Conservation (phyloP, 2,329 filamentous ascomycete species). For the Microsporum canis region DNA sequence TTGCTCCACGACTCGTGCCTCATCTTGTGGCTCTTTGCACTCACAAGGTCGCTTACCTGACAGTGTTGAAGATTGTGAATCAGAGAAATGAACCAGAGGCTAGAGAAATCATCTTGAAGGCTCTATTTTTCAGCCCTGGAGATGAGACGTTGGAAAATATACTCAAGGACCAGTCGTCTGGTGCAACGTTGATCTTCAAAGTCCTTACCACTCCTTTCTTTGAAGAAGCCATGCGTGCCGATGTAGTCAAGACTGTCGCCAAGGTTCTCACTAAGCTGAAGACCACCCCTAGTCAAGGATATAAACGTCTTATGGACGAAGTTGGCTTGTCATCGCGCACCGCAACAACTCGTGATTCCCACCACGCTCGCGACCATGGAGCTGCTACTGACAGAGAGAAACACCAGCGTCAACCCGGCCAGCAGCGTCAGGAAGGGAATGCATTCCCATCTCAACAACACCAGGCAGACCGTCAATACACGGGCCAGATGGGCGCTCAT, state of each 20-base stretch:
- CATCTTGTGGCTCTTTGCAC: conserved; percentile 93
- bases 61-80: conserved; percentile 95
- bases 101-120: conserved; percentile 76
- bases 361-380: conserved; percentile 29
- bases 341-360: conserved; percentile 26
- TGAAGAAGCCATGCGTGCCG: conserved; percentile 74
- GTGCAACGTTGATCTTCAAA: conserved; percentile 95
- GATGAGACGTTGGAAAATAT: conserved; percentile 84
- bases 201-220: conserved; percentile 95
- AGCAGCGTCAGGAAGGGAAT: conserved; percentile 30
- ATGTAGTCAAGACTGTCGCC: conserved; percentile 86
- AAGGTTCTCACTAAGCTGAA: conserved; percentile 81
- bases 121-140: conserved; percentile 81
- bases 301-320: conserved; percentile 98
- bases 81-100: conserved; percentile 91
- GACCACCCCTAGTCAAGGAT: conserved; percentile 86
- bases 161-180: conserved; percentile 78
- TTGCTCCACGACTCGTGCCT: conserved; percentile 83
- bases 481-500: conserved; percentile 28
- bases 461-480: conserved; percentile 33
- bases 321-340: conserved; percentile 62
- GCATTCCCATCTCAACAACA: conserved; percentile 26
- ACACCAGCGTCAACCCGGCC: conserved; percentile 30
- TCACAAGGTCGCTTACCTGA: conserved; percentile 95
- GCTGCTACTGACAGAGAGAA: conserved; percentile 27